Evolutionary conservation across 495 filamentous ascomycete genomes (phyloP).

Genomic region (Lophium mytilinum): DNA sequence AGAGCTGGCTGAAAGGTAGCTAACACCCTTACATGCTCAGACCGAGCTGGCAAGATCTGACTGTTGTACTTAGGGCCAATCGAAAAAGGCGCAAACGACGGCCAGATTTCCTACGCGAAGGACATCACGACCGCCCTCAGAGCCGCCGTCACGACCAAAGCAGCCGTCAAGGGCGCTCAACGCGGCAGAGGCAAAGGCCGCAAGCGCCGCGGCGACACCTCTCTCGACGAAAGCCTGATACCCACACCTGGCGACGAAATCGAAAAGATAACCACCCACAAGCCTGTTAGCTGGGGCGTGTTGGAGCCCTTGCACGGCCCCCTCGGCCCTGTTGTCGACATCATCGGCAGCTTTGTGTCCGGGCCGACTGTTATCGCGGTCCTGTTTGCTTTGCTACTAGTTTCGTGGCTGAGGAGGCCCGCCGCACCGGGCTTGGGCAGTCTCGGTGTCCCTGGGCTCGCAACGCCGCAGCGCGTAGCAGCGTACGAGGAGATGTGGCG

Average conservation of each 20-base stretch:
- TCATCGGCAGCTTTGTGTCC: conserved; percentile 62
- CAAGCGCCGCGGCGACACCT: conserved; percentile 38
- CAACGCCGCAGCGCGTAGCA: conserved; percentile 56
- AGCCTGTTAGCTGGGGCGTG: conserved; percentile 59
- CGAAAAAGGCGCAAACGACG: conserved; percentile 89
- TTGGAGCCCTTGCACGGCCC: conserved; percentile 52
- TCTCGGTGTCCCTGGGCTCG: conserved; percentile 13
- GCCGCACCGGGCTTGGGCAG: neutral
- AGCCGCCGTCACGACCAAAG: conserved; percentile 58
- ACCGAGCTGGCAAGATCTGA: too few relatives aligned
- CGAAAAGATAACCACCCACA: neutral
- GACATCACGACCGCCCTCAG: conserved; percentile 68
- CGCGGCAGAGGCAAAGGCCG: conserved; percentile 45
- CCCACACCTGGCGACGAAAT: conserved; percentile 19
- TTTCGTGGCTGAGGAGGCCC: conserved; percentile 3
- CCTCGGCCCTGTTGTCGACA: conserved; percentile 62
- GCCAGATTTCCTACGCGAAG: conserved; percentile 71
- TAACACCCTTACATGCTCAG: conserved; percentile 6
- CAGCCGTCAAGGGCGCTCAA: conserved; percentile 41
- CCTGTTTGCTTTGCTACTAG: conserved; percentile 44
- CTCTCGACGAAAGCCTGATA: conserved; percentile 21
- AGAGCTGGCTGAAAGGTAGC: conserved; percentile 95
- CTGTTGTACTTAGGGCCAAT: conserved; percentile 58
- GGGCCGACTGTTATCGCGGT: conserved; percentile 51
- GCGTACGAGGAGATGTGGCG: conserved; percentile 95